Conservation (phyloP, 495 filamentous ascomycete genomes). For the Hyphodiscus hymeniophilus region DNA sequence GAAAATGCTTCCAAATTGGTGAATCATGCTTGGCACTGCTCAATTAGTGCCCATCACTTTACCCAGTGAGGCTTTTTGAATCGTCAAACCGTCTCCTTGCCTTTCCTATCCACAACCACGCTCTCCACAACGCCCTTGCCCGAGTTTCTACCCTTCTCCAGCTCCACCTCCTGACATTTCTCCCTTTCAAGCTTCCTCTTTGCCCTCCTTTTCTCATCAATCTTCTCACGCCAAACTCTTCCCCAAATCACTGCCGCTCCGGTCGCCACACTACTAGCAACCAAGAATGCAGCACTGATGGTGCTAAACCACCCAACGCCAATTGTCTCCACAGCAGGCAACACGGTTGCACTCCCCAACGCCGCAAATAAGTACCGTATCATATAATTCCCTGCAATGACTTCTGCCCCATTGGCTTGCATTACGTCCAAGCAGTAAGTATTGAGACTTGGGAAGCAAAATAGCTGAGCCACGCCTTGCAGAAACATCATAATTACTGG, state of each 20-base stretch:
- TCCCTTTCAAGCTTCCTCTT: slow-evolving; percentile 8
- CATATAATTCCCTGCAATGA: slow-evolving; percentile 68
- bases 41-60: too few species aligned
- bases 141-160: too few species aligned
- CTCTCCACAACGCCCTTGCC: not conserved
- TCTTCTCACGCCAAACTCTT: slow-evolving; percentile 41
- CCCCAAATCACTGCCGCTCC: slow-evolving; percentile 43
- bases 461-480: slow-evolving; percentile 63
- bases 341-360: slow-evolving; percentile 52
- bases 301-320: slow-evolving; percentile 61
- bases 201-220: slow-evolving; percentile 36
- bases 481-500: slow-evolving; percentile 63
- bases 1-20: not conserved
- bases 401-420: slow-evolving; percentile 54
- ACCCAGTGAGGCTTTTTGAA: too few species aligned
- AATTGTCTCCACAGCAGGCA: slow-evolving; percentile 57
- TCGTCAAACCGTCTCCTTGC: slow-evolving; percentile 14
- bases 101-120: slow-evolving; percentile 5
- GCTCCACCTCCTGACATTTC: slow-evolving; percentile 3
- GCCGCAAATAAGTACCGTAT: slow-evolving; percentile 62
- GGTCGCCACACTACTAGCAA: slow-evolving; percentile 46
- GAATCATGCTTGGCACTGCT: too few species aligned
- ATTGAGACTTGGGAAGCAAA: slow-evolving; percentile 65
- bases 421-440: slow-evolving; percentile 73
- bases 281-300: slow-evolving; percentile 47